Evolutionary conservation across 192 early-diverging fungal species (phyloP), one percentile per base, ranked within the genome.

Genomic region (Coemansia sp.): DNA sequence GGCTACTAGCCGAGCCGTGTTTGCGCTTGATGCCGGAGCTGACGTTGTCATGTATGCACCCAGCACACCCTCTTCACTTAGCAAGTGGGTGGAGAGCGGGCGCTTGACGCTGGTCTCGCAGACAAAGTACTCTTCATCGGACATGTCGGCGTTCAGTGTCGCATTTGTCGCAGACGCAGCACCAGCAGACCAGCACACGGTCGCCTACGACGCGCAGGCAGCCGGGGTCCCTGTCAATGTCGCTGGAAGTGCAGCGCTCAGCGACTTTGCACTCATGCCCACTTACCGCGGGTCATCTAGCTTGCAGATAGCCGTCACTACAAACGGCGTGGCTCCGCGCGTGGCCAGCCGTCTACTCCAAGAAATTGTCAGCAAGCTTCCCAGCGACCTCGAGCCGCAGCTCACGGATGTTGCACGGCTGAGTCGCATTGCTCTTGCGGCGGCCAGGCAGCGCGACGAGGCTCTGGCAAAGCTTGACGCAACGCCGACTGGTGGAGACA

Each of bases 261-360:
- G 92, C 77, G 92, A 94, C 71, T 95, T 95, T 80, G 87, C 85
- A 70, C 90, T 95, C 75, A 87, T 93, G 70, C 90, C 92, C 16
- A 90, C 89, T 33, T 87, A 90, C 65, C 81, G 89, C 43, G 91
- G 92, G 55, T 82, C 86, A 29, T 79, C 73, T 24, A 69, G 81
- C n/a, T 73, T 94, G 27, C 93, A 95, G 84, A 84, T 95, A 29
- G 92, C 91, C 1, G 89, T 94, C 29, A 91, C 91, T 16, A 93
- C 93, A 2, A 93, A 91, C 70, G 91, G 92, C 13, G 78, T 90
- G 46, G 91, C 90, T 11, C 88, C 91, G 36, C 82, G 91, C 57
- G 70, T 91, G 20, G 89, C 90, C 9, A 91, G 78, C 66, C 84
- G 89, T 27, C 79, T 95, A 33, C 80, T 91, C 10, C 82, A 88